Base-by-base conservation (phyloP, 2,329 filamentous ascomycete species). In the Calonectria multiphialidica region DNA sequence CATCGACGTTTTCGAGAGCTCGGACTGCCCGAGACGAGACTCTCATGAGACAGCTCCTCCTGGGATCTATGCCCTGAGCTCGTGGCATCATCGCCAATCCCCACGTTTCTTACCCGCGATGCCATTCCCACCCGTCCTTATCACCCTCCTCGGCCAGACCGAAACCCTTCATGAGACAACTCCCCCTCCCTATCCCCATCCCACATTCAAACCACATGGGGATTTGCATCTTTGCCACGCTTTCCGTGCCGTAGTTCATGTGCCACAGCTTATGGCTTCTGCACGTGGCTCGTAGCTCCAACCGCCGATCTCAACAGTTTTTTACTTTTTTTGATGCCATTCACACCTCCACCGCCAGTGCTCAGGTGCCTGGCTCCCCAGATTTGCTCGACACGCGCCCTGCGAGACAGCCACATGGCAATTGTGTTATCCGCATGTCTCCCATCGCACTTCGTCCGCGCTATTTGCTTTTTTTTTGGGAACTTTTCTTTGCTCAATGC, bases 91-190 rank as follows among this genome's bases (percentile, higher is more conserved):
- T 53, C 23, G 33, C 25, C 37, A 30, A 59, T 44, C 40, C 30
- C 42, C 64, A 55, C 40, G 55, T 47, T 55, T 67, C n/a, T 23
- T 45, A n/a, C 49, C 47, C 30, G 23, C 37, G 65, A 45, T 45
- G 40, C 37, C 65, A 59, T 59, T 59, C 50, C 40, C 65, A 67
- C 65, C n/a, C 28, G 35, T 50, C 33, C 44, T 49, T 40, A 50
- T 63, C 59, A 23, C 28, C 23, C 42, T 33, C 25, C 18, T 44
- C 66, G 66, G 66, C 40, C 57, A 44, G 45, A 21, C 66, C 66
- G 66, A 68, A 53, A 63, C 57, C 13, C 33, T 33, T 49, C 40
- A 62, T 61, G 66, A 62, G 66, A 68, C 57, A 68, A 30, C 35
- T 16, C 28, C 44, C 21, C 23, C 28, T 18, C 4, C n/a, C n/a